Base-by-base conservation (phyloP, 805 yeast genomes). In the Saccharomycopsis malanga region DNA sequence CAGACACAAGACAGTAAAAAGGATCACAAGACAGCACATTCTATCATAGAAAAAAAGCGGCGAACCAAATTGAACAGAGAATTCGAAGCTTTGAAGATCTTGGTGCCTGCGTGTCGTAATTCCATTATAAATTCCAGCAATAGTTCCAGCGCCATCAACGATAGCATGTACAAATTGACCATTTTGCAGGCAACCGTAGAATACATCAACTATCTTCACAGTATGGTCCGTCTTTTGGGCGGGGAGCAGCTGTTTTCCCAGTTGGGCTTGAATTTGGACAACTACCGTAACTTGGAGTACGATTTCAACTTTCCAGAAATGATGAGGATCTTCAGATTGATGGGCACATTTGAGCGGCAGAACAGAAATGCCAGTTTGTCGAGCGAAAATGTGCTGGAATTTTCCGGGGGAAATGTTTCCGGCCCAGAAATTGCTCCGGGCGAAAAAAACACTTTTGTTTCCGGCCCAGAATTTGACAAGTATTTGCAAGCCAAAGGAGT, bases 171-270 rank as follows among this genome's bases (percentile, higher is more conserved):
- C 65, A 86, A 86, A 63, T 71, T 86, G 52, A 85, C 88, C 3
- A 83, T 86, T 24, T 65, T 86, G 36, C 88, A 85, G 61, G 80
- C 86, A n/a, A 78, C 91, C 0, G 94, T 86, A 21, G 89, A 83
- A 58, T 85, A 86, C 58, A 80, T 86, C 53, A 70, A 77, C 52
- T 82, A 83, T 57, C 68, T 85, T 42, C 88, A 84, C 60, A 69
- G 72, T 46, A 71, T 79, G 9, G 70, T 81, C 18, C 68, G 71
- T 48, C 62, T 74, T 49, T 76, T 79, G 59, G 72, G 71, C 50
- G 58, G 68, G n/a, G 57, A 58, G 45, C 56, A 29, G n/a, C 65
- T 63, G 6, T 81, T 78, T 58, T 70, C 80, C 12, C 65, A 70
- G 34, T 66, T 76, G n/a, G 79, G 77, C 25, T 65, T 81, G 15